A percentile compares a stretch with the other conserved stretches of the same genome.
These are phyloP conservation scores for Globisporangium nunn DNA, from an alignment of 352 stramenopile genomes.

Conservation along the genomic window DNA sequence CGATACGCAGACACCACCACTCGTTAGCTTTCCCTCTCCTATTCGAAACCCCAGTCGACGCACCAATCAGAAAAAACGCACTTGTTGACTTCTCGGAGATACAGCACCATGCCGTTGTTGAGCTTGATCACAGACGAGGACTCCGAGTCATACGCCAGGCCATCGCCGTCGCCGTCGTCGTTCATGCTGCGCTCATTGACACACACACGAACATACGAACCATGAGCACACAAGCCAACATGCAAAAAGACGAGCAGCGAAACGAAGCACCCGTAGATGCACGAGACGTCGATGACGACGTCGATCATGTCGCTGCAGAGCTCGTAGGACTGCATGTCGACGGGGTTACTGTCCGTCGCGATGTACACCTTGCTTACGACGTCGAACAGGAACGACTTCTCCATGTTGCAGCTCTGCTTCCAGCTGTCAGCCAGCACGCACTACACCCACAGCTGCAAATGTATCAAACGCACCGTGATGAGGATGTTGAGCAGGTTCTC, in stretches of 20 bases:
- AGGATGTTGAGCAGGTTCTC: constrained; percentile 98
- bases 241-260: background rate
- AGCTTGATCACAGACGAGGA: constrained; percentile 96
- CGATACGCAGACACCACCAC: no score
- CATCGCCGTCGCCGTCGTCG: constrained; percentile 87
- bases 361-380: constrained; percentile 99
- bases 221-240: background rate
- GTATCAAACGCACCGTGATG: constrained; percentile 58
- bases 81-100: constrained; percentile 92
- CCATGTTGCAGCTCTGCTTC: constrained; percentile 93
- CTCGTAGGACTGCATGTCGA: constrained; percentile 97
- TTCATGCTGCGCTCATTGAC: no score
- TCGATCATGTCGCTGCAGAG: constrained; percentile 99
- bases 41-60: background rate
- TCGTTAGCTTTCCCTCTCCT: no score
- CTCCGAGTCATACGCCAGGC: constrained; percentile 93
- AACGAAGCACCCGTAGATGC: constrained; percentile 90
- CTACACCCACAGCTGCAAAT: no score
- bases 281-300: constrained; percentile 98
- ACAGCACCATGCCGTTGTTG: constrained; percentile 96
- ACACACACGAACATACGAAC: background rate
- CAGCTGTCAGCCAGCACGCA: background rate
- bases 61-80: constrained; percentile 28
- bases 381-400: constrained; percentile 98
- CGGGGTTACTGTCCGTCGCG: constrained; percentile 95